Evolutionary conservation across 345 rosid species (phyloP), one percentile per base, ranked within the genome.

Genomic region (Syzygium aromaticum): DNA sequence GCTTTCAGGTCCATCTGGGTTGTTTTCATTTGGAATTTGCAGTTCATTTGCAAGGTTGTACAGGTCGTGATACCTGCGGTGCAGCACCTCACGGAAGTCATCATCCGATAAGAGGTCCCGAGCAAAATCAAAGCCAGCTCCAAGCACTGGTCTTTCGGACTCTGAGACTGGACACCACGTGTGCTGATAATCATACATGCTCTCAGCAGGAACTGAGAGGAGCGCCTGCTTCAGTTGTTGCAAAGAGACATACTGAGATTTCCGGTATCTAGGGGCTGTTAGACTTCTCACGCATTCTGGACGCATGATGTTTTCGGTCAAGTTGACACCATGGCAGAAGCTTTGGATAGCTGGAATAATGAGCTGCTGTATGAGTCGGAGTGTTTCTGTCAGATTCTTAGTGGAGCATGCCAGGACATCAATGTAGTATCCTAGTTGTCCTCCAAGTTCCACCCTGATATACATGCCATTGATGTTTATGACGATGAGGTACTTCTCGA

Each of bases 131-230:
- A 96, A 96, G n/a, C 97, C 96, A 43, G 93, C 91, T 88, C 89
- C 85, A 38, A 96, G 89, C 88, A 98, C 67, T 52, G 91, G 82
- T 85, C 91, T 95, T 49, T 98, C 97, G 19, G 96, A 93, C 86
- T 95, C 98, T 27, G 90, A 86, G 84, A 95, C 98, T 46, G 93
- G 87, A 87, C 91, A 92, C 99, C 99, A 96, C 1, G 98, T 96
- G 89, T 98, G 99, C 90, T 98, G 99, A 91, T 98, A 98, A 90
- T 95, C 98, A 86, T 98, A 96, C 96, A 96, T 93, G 88, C 95
- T 84, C 40, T 98, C 98, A 49, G 99, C 99, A 52, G 98, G 96
- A 89, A 94, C 94, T 7, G 99, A 95, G 59, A 96, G 96, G 64
- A 96, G 90, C 54, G 96, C 99, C 78, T 93, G 95, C 93, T 95